These are phyloP conservation scores for Penicillium capsulatum DNA, from an alignment of 2,329 filamentous ascomycete species.

Conservation along the genomic window DNA sequence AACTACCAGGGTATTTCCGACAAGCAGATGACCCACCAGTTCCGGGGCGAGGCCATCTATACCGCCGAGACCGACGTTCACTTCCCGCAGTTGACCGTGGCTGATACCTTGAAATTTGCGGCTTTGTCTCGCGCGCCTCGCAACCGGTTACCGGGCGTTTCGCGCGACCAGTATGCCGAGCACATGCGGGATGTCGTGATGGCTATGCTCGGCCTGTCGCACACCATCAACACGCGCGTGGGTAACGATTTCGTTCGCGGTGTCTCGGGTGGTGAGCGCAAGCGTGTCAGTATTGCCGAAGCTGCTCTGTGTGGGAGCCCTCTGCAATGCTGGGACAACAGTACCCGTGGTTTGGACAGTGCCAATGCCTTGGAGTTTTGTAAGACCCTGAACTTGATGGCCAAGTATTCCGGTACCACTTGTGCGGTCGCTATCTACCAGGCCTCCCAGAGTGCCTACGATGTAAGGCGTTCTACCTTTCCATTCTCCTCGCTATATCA, in stretches of 20 bases:
- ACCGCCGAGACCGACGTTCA: constrained; percentile 81
- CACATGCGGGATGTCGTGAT: constrained; percentile 46
- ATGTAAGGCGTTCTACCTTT: constrained; percentile 30
- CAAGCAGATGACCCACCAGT: constrained; percentile 65
- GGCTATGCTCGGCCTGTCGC: constrained; percentile 45
- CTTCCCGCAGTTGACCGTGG: constrained; percentile 72
- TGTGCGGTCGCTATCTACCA: constrained; percentile 57
- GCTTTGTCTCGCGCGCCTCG: constrained; percentile 59
- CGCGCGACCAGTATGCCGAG: constrained; percentile 41
- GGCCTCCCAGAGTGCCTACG: constrained; percentile 47
- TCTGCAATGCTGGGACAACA: constrained; percentile 48
- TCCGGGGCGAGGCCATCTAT: constrained; percentile 82
- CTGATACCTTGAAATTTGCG: constrained; percentile 74
- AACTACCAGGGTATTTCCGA: constrained; percentile 65
- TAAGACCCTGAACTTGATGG: constrained; percentile 48
- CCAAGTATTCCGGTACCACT: constrained; percentile 49
- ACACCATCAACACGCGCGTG: constrained; percentile 50
- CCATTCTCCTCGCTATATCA: constrained; percentile 15
- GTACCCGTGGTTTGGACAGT: constrained; percentile 51
- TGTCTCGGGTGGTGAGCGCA: constrained; percentile 58
- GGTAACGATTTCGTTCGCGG: constrained; percentile 58
- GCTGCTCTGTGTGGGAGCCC: constrained; percentile 46
- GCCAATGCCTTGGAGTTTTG: constrained; percentile 57
- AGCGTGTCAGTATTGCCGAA: constrained; percentile 60
- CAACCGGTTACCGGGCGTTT: constrained; percentile 38